A percentile compares a stretch with the other conserved stretches of the same genome.
These are phyloP conservation scores for Pythium periplocum DNA, from an alignment of 352 stramenopile genomes.

Conservation along the genomic window DNA sequence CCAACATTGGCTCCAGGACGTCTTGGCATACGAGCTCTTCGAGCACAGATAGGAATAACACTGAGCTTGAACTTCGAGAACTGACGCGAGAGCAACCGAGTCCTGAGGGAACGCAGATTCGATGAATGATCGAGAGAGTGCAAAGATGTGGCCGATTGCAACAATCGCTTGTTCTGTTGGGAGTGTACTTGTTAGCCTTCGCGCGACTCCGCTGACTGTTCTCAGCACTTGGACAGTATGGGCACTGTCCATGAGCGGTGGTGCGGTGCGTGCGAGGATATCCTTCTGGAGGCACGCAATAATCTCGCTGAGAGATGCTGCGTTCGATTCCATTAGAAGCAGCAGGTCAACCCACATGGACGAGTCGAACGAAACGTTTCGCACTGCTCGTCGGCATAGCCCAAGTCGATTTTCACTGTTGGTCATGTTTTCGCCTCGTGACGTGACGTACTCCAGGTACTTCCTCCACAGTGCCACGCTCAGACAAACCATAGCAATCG, in stretches of 20 bases:
- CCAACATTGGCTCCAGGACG: slow-evolving; percentile 29
- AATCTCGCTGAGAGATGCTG: slow-evolving; percentile 11
- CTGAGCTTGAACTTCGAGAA: slow-evolving; percentile 52
- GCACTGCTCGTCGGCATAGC: slow-evolving; percentile 34
- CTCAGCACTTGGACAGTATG: slow-evolving; percentile 46
- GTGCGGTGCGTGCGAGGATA: slow-evolving; percentile 24
- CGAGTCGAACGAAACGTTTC: slow-evolving; percentile 69
- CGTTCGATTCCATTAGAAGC: slow-evolving; percentile 37
- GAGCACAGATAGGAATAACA: slow-evolving; percentile 21
- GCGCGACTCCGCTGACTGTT: slow-evolving; percentile 17
- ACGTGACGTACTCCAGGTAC: slow-evolving; percentile 36
- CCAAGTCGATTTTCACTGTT: slow-evolving; percentile 4
- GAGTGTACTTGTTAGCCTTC: not conserved
- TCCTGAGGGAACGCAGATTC: too few species aligned
- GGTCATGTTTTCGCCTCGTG: not conserved
- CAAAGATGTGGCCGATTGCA: too few species aligned
- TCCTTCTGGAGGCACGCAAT: slow-evolving; percentile 19
- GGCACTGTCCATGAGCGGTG: slow-evolving; percentile 47
- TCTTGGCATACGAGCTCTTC: not conserved
- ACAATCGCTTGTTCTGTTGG: too few species aligned
- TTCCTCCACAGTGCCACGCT: slow-evolving; percentile 48
- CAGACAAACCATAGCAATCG: slow-evolving; percentile 46
- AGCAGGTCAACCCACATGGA: slow-evolving; percentile 47
- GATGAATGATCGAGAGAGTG: too few species aligned
- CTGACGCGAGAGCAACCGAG: slow-evolving; percentile 10